phyloP scores from a whole-genome alignment of 352 stramenopile genomes.

The Pythium myriotylum region DNA sequence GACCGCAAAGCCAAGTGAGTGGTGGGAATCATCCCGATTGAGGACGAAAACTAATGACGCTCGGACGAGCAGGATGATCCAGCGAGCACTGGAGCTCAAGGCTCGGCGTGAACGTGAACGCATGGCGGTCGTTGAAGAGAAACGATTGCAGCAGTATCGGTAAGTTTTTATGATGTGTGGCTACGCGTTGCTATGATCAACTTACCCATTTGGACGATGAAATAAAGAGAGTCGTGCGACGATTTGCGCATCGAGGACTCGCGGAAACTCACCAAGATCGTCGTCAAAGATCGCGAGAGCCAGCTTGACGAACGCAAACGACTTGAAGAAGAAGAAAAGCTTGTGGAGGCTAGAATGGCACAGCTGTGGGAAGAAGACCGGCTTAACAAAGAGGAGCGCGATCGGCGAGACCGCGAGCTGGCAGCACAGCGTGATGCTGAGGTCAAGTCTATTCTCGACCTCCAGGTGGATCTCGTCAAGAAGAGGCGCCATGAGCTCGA shows the following conservation, averaged over 20 bases:
- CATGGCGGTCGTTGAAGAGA: constrained; percentile 68
- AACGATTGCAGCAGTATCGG: constrained; percentile 76
- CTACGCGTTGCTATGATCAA: constrained; percentile 2
- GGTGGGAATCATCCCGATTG: not conserved
- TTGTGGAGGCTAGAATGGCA: constrained; percentile 59
- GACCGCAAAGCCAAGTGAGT: constrained; percentile 77
- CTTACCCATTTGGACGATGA: not conserved
- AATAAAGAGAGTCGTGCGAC: constrained; percentile 64
- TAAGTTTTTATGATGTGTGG: constrained; percentile 15
- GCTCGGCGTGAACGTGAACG: constrained; percentile 61
- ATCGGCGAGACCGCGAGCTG: constrained; percentile 55
- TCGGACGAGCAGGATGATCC: constrained; percentile 58
- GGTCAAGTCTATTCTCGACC: constrained; percentile 74
- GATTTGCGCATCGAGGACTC: constrained; percentile 67
- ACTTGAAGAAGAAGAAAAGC: constrained; percentile 50
- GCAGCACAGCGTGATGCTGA: constrained; percentile 58
- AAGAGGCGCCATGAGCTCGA: constrained; percentile 44
- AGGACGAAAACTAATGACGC: not conserved
- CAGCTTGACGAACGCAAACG: constrained; percentile 61
- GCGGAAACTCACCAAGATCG: constrained; percentile 58
- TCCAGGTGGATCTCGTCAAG: constrained; percentile 69
- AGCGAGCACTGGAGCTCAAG: constrained; percentile 73
- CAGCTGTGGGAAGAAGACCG: constrained; percentile 75
- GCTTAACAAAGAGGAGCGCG: constrained; percentile 74
- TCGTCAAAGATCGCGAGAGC: constrained; percentile 57